Evolutionary conservation across 1,284 basidiomycete species (phyloP), one percentile per base, ranked within the genome.

Genomic region (Chondrostereum purpureum): DNA sequence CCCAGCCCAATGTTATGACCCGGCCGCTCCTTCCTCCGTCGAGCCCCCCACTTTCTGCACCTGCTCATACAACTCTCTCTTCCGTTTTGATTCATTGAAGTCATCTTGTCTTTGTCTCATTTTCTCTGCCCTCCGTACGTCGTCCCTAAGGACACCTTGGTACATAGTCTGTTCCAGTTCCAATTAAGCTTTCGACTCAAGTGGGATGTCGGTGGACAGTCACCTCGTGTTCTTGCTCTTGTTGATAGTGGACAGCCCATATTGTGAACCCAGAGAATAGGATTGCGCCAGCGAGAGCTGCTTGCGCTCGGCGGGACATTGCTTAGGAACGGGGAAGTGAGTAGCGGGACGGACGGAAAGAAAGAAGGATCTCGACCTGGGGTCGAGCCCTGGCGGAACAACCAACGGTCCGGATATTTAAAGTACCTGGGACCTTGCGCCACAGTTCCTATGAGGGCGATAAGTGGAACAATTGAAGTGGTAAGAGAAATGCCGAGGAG

Each of bases 241-340:
- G 95, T 51, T 95, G 77, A 57, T 77, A 88, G 62, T 98, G 95
- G 4, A 99, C 95, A 16, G 83, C 91, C 80, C 84, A 94, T 57
- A 99, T 82, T 4, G 88, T 90, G 22, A 80, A 64, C 1, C 73
- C 74, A 11, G 88, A 81, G 43, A 88, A 63, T 5, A 78, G 55
- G 42, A 90, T 64, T 3, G 92, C 83, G n/a, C 70, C 75, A 22
- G 70, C 66, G 21, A 98, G 74, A 3, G 92, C 90, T 35, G 76
- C 64, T 63, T 90, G 92, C 17, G 94, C 88, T 42, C 75, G 73
- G 46, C 79, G 72, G 47, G 89, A 88, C 80, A 50, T 50, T 21
- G n/a, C 27, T 31, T n/a, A 31, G n/a, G n/a, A n/a, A n/a, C n/a
- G n/a, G n/a, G n/a, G n/a, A n/a, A n/a, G n/a, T n/a, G n/a, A n/a